phyloP scores from a whole-genome alignment of 208 protist species.

The Wallacemonas rigidus region DNA sequence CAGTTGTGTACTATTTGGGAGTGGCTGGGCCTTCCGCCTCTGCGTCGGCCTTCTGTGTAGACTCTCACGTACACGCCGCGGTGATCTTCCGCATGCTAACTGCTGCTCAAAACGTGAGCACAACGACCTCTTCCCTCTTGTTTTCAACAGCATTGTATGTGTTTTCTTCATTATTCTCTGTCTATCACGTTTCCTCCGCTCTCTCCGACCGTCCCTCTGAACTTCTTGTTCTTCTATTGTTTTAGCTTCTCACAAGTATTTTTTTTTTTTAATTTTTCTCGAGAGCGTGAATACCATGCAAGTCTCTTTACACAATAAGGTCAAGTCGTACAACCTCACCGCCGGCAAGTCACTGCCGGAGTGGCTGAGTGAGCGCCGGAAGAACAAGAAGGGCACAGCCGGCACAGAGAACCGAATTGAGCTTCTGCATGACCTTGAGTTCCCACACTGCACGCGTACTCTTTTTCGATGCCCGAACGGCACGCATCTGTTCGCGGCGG shows the following conservation, averaged over 20 bases:
- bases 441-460: slow-evolving; percentile 79
- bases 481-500: slow-evolving; percentile 84
- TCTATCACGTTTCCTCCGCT: background rate
- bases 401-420: slow-evolving; percentile 76
- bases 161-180: background rate
- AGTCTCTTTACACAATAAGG: slow-evolving; percentile 82
- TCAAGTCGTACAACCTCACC: slow-evolving; percentile 91
- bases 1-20: no score
- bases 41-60: no score
- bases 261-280: slow-evolving; percentile 15
- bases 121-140: no score
- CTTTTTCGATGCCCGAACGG: slow-evolving; percentile 83
- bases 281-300: slow-evolving; percentile 50
- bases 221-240: no score
- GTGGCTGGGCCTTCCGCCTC: no score
- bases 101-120: no score
- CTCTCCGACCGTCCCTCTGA: background rate
- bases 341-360: slow-evolving; percentile 85
- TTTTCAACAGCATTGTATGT: background rate
- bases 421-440: slow-evolving; percentile 90
- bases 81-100: no score
- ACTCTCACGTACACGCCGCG: no score
- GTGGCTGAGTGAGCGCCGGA: slow-evolving; percentile 78
- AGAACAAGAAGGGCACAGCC: slow-evolving; percentile 54
- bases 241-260: background rate